Base-by-base conservation (phyloP, 306 rosid species). In the Morella rubra region DNA sequence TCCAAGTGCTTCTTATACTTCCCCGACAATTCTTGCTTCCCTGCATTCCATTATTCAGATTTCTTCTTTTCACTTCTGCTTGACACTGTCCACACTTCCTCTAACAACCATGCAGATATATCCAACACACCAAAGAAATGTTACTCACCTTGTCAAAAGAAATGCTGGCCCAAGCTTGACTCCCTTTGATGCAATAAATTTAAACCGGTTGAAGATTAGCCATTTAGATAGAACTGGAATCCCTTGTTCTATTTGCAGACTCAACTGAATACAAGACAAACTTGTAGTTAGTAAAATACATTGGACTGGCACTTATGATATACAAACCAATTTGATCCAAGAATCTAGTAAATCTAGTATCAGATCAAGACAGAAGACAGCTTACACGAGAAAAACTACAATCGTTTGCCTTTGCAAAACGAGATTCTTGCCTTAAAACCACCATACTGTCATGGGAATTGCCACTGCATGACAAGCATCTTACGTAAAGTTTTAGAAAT, bases 191-290 rank as follows among this genome's bases (percentile, higher is more conserved):
- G 93, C 96, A 76, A 77, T 77, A 69, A 93, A 90, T 84, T 91
- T 93, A 84, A 90, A 91, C 76, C 96, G 89, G 84, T 93, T 93
- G 87, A 93, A 93, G 80, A 93, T 85, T 79, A 93, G 84, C 98
- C 96, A 90, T 87, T 89, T 91, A 20, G 94, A 85, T 78, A 93
- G 82, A 81, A 93, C 88, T 44, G 96, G 98, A 82, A 93, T 79
- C 77, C 96, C 96, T 87, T 93, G 98, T 75, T 93, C 98, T 81
- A 89, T 93, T 88, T 89, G 98, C 83, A 91, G 87, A 85, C 84
- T 89, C 81, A 89, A 86, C 98, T 93, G 93, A 77, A 84, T 67
- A 72, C 50, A 51, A 73, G 77, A 77, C 27, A 66, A 74, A 66
- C 59, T 83, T 60, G 71, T 4, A 58, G 81, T 86, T 77, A 90